Base-by-base conservation (phyloP, 768 basidiomycete genomes). In the Sutorius australiensis region DNA sequence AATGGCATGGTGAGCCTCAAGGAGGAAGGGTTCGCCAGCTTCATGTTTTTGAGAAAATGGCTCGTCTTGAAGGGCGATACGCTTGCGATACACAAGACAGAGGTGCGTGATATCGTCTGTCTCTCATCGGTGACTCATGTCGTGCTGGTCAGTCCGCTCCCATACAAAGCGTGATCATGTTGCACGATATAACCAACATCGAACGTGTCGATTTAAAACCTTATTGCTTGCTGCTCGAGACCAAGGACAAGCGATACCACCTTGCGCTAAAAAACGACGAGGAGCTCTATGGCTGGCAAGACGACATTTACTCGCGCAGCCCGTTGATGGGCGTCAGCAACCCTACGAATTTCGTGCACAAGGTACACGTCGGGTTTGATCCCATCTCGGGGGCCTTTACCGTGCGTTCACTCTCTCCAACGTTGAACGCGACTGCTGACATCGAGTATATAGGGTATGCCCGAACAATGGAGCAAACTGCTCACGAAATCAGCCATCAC, bases 271-370 rank as follows among this genome's bases (percentile, higher is more conserved):
- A 95, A 75, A 90, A 78, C 58, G 95, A 99, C 66, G 92, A 95
- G 60, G 95, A 99, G 64, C 79, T 99, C n/a, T 99, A 99, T 63
- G 86, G 86, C 16, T 98, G 95, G 95, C 90, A 95, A 69, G 95
- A 99, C 65, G 95, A 97, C 67, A 87, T 99, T 55, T 98, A 98
- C 72, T 83, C 82, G 6, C 82, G 93, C 43, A 92, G 89, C 63
- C 93, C 95, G 3, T 76, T 94, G 45, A 91, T 95, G 85, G 92
- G 95, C 27, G 90, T 95, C 40, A 87, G 87, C 68, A 89, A 88
- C 60, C 95, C 95, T 0, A 98, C 95, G 8, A 95, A 99, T 71
- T 98, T 99, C 66, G 92, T 98, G 0, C 95, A 99, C 75, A 94
- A 98, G 68, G 94, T 98, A 3, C 95, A 98, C 71, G 95, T 98